Conservation (phyloP, 768 basidiomycete species). For the Brasilioporus rufonigricans region DNA sequence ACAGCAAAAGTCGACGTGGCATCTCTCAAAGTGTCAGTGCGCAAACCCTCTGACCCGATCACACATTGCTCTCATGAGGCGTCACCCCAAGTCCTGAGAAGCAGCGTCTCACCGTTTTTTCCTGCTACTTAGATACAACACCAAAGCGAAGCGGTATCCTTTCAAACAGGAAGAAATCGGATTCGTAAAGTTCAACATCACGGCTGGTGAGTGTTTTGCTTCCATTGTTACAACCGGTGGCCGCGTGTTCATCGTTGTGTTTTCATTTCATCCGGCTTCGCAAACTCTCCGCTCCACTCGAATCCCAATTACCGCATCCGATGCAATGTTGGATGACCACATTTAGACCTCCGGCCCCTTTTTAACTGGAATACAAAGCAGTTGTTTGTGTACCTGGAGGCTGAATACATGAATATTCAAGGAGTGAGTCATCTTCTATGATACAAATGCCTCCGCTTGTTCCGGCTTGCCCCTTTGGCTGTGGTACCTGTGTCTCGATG, state of each 20-base stretch:
- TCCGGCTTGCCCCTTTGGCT: constrained; percentile 23
- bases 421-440: constrained; percentile 51
- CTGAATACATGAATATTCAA: constrained; percentile 72
- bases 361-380: constrained; percentile 99
- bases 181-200: constrained; percentile 78
- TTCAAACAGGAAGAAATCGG: constrained; percentile 71
- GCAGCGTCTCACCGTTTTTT: constrained; percentile 10
- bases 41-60: neutral
- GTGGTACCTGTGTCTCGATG: constrained; percentile 2
- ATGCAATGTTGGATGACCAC: constrained; percentile 1
- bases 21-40: constrained; percentile 74
- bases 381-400: constrained; percentile 81
- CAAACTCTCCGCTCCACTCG: constrained; percentile 10
- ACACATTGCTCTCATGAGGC: constrained; percentile 7
- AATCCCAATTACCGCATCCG: constrained; percentile 15
- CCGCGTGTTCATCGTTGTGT: constrained; percentile 24
- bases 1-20: constrained; percentile 56
- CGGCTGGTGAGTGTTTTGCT: constrained; percentile 57
- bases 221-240: constrained; percentile 23
- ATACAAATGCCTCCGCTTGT: constrained; percentile 6
- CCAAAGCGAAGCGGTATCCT: constrained; percentile 52
- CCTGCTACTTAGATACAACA: constrained; percentile 39
- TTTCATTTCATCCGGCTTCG: constrained; percentile 25
- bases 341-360: constrained; percentile 71
- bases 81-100: constrained; percentile 12